Percentiles rank a stretch among this genome's conserved stretches.
Conservation (phyloP, 2,329 filamentous ascomycete genomes). For the Penicillium sumatraense region DNA sequence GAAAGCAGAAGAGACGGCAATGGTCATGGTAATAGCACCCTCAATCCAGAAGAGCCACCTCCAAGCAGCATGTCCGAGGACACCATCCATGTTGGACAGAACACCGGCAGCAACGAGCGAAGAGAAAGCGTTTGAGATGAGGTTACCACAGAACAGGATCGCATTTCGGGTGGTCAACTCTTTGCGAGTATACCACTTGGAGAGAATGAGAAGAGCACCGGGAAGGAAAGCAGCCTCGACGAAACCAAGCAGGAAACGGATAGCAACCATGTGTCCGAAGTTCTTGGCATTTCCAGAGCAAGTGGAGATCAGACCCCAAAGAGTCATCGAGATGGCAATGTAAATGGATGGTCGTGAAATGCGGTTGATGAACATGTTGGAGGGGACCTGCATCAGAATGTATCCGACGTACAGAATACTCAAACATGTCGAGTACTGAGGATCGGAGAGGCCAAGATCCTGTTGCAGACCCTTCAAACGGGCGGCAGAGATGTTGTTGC, state of each 20-base stretch:
- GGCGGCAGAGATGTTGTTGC: conserved; percentile 48
- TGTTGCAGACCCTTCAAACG: conserved; percentile 44
- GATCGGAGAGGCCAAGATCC: conserved; percentile 42
- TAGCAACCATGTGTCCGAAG: conserved; percentile 39
- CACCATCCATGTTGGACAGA: conserved; percentile 49
- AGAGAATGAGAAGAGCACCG: conserved; percentile 45
- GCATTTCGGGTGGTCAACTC: conserved; percentile 52
- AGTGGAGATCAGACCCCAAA: conserved; percentile 67
- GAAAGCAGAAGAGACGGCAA: conserved; percentile 40
- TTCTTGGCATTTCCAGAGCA: conserved; percentile 54
- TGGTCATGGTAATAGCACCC: conserved; percentile 56
- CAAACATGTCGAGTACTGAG: conserved; percentile 47
- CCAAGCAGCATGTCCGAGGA: conserved; percentile 46
- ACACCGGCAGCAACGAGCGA: conserved; percentile 52
- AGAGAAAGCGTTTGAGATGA: conserved; percentile 52
- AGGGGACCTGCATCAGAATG: conserved; percentile 52
- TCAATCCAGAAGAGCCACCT: conserved; percentile 59
- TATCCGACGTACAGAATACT: conserved; percentile 53
- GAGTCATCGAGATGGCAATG: conserved; percentile 52
- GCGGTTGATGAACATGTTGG: conserved; percentile 52
- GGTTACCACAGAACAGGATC: conserved; percentile 53
- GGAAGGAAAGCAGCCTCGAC: conserved; percentile 47
- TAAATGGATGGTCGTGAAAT: conserved; percentile 51
- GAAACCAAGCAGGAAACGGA: conserved; percentile 45
- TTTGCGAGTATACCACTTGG: conserved; percentile 54